phyloP scores from a whole-genome alignment of 805 yeast genomes.

The Candida montana region DNA sequence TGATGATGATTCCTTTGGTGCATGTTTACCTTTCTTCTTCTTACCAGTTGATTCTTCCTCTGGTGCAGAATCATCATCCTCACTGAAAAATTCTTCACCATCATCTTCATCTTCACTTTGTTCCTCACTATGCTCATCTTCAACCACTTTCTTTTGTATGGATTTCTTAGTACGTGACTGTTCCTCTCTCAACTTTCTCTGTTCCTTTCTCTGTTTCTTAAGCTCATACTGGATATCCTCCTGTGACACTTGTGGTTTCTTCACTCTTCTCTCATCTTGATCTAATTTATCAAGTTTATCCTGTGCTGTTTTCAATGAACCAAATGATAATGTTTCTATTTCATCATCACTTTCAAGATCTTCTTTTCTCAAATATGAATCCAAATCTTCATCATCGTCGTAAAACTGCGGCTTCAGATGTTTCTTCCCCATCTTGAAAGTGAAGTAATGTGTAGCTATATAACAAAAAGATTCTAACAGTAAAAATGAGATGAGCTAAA shows the following conservation, averaged over 20 bases:
- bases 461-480: too few species aligned
- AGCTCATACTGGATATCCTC: background rate
- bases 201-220: slow-evolving; percentile 2
- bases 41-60: slow-evolving; percentile 11
- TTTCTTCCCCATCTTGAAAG: slow-evolving; percentile 19
- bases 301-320: slow-evolving; percentile 58
- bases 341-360: slow-evolving; percentile 31
- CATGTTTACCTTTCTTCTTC: slow-evolving; percentile 63
- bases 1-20: slow-evolving; percentile 77
- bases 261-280: slow-evolving; percentile 4
- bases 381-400: slow-evolving; percentile 21
- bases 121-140: background rate
- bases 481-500: slow-evolving; percentile 3
- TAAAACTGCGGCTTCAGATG: slow-evolving; percentile 13
- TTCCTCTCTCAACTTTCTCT: background rate
- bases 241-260: background rate
- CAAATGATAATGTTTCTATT: slow-evolving; percentile 53
- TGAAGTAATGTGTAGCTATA: too few species aligned
- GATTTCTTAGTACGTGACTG: background rate
- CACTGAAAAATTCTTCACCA: slow-evolving; percentile 31
- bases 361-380: slow-evolving; percentile 9
- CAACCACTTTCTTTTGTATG: background rate
- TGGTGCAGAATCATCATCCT: slow-evolving; percentile 23
- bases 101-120: slow-evolving; percentile 1
- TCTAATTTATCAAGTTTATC: slow-evolving; percentile 29